phyloP scores from a whole-genome alignment of 208 protist species.

The Trypanosomatidae sp. region DNA sequence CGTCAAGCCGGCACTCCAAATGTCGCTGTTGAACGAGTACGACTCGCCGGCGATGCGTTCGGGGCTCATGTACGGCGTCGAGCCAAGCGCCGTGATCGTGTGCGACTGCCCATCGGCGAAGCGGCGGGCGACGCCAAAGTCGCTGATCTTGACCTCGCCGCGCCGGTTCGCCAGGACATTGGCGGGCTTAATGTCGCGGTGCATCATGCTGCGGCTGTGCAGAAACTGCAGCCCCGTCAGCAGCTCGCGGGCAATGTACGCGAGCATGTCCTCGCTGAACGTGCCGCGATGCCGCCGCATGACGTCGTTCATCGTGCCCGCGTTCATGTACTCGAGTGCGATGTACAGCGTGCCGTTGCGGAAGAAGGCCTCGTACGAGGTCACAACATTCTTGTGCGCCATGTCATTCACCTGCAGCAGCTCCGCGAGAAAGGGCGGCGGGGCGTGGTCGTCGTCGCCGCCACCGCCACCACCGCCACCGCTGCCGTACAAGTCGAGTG shows the following conservation, averaged over 20 bases:
- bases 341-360: slow-evolving; percentile 77
- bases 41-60: slow-evolving; percentile 80
- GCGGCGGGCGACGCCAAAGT: slow-evolving; percentile 93
- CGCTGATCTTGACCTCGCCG: slow-evolving; percentile 93
- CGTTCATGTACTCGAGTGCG: slow-evolving; percentile 86
- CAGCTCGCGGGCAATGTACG: slow-evolving; percentile 74
- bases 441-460: slow-evolving; percentile 58
- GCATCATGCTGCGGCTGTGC: slow-evolving; percentile 83
- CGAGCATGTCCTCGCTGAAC: slow-evolving; percentile 72
- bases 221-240: slow-evolving; percentile 76
- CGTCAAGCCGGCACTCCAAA: slow-evolving; percentile 87
- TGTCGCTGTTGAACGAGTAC: slow-evolving; percentile 87
- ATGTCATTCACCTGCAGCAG: slow-evolving; percentile 69
- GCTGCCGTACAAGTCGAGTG: too few relatives aligned
- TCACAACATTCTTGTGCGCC: slow-evolving; percentile 82
- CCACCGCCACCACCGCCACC: too few relatives aligned
- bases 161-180: slow-evolving; percentile 95
- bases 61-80: slow-evolving; percentile 91
- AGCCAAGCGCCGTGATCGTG: slow-evolving; percentile 81
- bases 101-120: slow-evolving; percentile 62
- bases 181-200: slow-evolving; percentile 94
- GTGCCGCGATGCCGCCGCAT: slow-evolving; percentile 46
- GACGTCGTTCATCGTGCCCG: slow-evolving; percentile 78
- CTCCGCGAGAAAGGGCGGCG: slow-evolving; percentile 52
- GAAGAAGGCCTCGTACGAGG: slow-evolving; percentile 86